Evolutionary conservation across 1,284 basidiomycete genomes (phyloP), one percentile per base, ranked within the genome.

Genomic region (Rhodotorula sp.): DNA sequence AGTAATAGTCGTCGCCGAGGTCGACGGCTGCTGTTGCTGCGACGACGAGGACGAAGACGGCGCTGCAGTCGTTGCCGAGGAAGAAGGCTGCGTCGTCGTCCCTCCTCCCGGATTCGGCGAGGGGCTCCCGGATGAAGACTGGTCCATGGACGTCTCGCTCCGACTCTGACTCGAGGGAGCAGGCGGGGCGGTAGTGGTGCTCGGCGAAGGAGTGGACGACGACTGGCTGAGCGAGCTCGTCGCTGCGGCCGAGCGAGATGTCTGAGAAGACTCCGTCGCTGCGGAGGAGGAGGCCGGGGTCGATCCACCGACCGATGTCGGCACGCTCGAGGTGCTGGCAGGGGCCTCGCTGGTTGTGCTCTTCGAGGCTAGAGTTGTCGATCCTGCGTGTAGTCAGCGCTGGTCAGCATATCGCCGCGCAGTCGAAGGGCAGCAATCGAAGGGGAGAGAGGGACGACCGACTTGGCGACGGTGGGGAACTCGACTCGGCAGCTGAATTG

Each of bases 71-170:
- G 38, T 43, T 43, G 68, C 67, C 43, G 69, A 55, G 38, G 72
- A 38, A n/a, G 62, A 45, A 50, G 63, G 56, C 45, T 60, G 31
- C 49, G 68, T 50, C 45, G 61, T 59, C 43, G 68, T 48, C 10
- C 54, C 52, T 48, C 50, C 48, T 56, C 54, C 60, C 50, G 60
- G 23, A 21, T 54, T 63, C 38, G 66, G 59, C n/a, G 71, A 56
- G 28, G 43, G 50, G 54, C 65, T 64, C 38, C 28, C 26, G 54
- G 54, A 55, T 15, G 54, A 18, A 16, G n/a, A 43, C 38, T 43
- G 26, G 16, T 55, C 54, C 54, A 55, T 55, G 21, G 54, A 26
- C 16, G 26, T 28, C 58, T 23, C 10, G 58, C n/a, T 26, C n/a
- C 43, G 26, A 12, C 45, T n/a, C 45, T 21, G 28, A 16, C 45